phyloP scores from a whole-genome alignment of 257 asterid species.

The Osmanthus fragrans region DNA sequence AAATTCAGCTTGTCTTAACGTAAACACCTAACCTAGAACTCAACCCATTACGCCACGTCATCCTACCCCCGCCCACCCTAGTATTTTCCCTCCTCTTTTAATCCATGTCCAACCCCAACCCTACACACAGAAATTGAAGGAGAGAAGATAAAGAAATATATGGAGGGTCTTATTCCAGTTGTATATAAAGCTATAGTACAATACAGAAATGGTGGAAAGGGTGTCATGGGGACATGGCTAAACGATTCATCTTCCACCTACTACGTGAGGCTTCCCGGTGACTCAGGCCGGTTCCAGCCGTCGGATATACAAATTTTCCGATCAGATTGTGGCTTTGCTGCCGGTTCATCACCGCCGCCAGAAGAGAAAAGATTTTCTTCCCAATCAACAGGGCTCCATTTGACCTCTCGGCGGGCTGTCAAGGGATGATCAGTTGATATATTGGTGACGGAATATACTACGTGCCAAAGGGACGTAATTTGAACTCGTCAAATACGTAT shows the following conservation, averaged over 20 bases:
- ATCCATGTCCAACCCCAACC: constrained; percentile 17
- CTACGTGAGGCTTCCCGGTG: constrained; percentile 76
- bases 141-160: constrained; percentile 18
- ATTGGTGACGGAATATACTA: neutral
- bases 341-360: constrained; percentile 41
- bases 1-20: constrained; percentile 39
- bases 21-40: constrained; percentile 50
- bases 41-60: constrained; percentile 64
- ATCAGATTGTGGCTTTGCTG: constrained; percentile 44
- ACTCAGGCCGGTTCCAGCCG: constrained; percentile 57
- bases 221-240: constrained; percentile 39
- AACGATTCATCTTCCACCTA: constrained; percentile 52
- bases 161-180: constrained; percentile 89
- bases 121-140: too few species aligned
- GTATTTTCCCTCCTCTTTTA: constrained; percentile 19
- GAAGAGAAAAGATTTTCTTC: constrained; percentile 29
- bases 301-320: constrained; percentile 46
- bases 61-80: neutral
- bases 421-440: constrained; percentile 27
- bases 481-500: constrained; percentile 5
- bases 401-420: constrained; percentile 39
- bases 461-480: constrained; percentile 35
- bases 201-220: constrained; percentile 58
- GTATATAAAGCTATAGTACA: constrained; percentile 77
- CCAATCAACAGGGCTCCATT: constrained; percentile 30